Percentiles rank a stretch among this genome's conserved stretches.
Conservation (phyloP, 2,329 filamentous ascomycete species). For the Xylariaceae sp. region DNA sequence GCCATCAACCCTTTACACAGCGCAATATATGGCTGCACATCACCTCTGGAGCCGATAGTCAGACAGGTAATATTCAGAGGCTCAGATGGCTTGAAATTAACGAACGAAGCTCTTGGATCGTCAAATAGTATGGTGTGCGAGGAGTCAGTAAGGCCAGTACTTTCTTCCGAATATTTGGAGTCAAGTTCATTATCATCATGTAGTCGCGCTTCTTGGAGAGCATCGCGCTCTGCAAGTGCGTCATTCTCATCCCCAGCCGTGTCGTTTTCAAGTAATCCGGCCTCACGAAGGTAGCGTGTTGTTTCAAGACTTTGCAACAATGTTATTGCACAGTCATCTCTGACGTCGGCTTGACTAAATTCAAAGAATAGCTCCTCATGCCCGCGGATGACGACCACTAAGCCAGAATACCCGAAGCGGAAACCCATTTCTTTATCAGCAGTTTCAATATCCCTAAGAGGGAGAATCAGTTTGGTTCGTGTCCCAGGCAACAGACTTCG, state of each 20-base stretch:
- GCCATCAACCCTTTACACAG: constrained; percentile 84
- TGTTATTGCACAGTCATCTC: constrained; percentile 85
- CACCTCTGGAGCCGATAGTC: constrained; percentile 90
- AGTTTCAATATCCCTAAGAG: constrained; percentile 86
- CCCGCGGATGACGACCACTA: constrained; percentile 87
- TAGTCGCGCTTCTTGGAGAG: constrained; percentile 67
- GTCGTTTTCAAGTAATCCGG: constrained; percentile 59
- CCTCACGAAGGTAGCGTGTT: constrained; percentile 63
- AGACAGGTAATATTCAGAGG: constrained; percentile 83
- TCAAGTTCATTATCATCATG: constrained; percentile 48
- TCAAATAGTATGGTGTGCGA: constrained; percentile 76
- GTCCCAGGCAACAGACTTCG: constrained; percentile 84
- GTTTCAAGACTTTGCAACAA: constrained; percentile 71
- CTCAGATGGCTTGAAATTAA: constrained; percentile 82
- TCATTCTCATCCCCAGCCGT: constrained; percentile 65
- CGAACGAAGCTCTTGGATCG: constrained; percentile 77
- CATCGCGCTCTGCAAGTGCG: constrained; percentile 74
- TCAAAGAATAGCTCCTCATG: constrained; percentile 98
- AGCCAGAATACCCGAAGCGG: constrained; percentile 80
- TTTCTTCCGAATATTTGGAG: constrained; percentile 42
- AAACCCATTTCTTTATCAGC: constrained; percentile 94
- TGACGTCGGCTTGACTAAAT: constrained; percentile 68
- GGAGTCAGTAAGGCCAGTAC: constrained; percentile 47
- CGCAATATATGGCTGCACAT: constrained; percentile 96
- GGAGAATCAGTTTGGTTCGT: constrained; percentile 85